Evolutionary conservation across 2,329 filamentous ascomycete species (phyloP), one percentile per base, ranked within the genome.

Genomic region (Arthrobotrys sinensis): DNA sequence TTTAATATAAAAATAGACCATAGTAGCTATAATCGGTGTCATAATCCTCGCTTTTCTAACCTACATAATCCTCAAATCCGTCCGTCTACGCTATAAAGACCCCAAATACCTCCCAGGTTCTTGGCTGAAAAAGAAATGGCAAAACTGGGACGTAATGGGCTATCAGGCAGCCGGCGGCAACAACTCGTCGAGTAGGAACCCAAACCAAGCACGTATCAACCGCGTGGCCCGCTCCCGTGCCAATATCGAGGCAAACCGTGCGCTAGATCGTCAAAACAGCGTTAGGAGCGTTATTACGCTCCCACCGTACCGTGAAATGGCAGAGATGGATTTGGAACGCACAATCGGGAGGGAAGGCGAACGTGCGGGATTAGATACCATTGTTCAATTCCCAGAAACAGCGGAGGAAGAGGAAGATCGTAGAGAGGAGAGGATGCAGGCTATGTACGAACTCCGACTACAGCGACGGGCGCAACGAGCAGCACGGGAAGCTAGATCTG

Each of bases 261-360:
- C 76, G 21, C 43, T 97, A 11, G 92, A 95, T 83, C 89, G 95
- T 36, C 92, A 95, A 82, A 94, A 93, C 0, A 96, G 93, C 7
- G 88, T 98, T 53, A 91, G 95, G 69, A 97, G 93, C n/a, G 90
- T 98, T 70, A 96, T 97, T 88, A 98, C 96, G 0, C 86, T 99
- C 1, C 96, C 96, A 0, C 89, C 92, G 0, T 99, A 99, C 84
- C 91, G 92, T 1, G 88, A 88, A 14, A 76, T 81, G 43, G 77
- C 81, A 3, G 90, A 89, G 32, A 90, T 93, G 0, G 91, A 92
- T 19, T 91, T 90, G 53, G 96, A 99, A 84, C 91, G 91, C 81
- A 90, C 97, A 0, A 87, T 98, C 57, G 96, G 91, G 6, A 89
- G 94, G 4, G 96, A 97, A 84, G 96, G 96, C 62, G 96, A 99